Percentiles rank a stretch among this genome's conserved stretches.
Conservation (phyloP, 208 protist species). For the Herpetomonas tarakana region DNA sequence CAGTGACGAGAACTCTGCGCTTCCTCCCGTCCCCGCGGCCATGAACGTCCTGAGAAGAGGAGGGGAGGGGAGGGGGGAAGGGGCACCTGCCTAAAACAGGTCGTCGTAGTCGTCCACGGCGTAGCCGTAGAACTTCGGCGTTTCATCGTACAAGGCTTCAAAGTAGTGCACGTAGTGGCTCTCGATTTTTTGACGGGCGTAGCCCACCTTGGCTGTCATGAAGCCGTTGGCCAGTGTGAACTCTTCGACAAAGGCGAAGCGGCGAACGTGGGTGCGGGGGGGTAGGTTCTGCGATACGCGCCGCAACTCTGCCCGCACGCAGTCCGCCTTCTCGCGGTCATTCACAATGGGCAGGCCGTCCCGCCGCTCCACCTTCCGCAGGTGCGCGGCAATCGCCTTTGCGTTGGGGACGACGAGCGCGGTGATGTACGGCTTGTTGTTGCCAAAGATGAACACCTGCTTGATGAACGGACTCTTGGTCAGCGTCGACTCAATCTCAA, state of each 20-base stretch:
- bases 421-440: constrained; percentile 67
- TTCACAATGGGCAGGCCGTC: constrained; percentile 88
- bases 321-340: constrained; percentile 89
- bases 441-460: constrained; percentile 79
- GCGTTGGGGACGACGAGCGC: constrained; percentile 84
- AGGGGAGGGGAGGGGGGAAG: no score
- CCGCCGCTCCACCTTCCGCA: constrained; percentile 84
- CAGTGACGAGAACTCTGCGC: no score
- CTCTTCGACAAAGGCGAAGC: constrained; percentile 90
- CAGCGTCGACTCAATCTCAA: constrained; percentile 73
- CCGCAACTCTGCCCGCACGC: constrained; percentile 79
- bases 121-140: constrained; percentile 90
- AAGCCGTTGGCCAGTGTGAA: constrained; percentile 89
- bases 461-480: constrained; percentile 87
- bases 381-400: constrained; percentile 79
- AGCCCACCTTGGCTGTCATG: constrained; percentile 87
- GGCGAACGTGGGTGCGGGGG: constrained; percentile 77
- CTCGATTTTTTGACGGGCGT: constrained; percentile 82
- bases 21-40: no score
- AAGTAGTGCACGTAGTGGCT: constrained; percentile 91
- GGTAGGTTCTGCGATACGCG: constrained; percentile 74
- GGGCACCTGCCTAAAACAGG: no score
- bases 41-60: no score
- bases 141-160: constrained; percentile 85
- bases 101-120: constrained; percentile 92